Conservation (phyloP, 305 asterid genomes). For the Fraxinus dipetala region DNA sequence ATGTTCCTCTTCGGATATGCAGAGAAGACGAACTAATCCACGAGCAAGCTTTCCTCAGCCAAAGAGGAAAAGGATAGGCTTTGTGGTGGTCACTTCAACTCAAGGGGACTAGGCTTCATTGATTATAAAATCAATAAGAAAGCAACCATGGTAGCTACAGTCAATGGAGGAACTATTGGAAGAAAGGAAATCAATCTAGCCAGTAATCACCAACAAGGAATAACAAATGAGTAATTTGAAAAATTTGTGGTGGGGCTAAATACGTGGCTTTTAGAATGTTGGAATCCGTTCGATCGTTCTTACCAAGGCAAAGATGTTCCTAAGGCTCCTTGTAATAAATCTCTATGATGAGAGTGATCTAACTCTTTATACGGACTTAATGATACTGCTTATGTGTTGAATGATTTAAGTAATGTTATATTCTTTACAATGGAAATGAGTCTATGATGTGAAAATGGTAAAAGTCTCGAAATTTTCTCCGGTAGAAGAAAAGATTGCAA, state of each 20-base stretch:
- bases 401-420: background rate
- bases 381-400: background rate
- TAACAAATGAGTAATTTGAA: background rate
- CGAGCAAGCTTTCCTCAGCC: background rate
- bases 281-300: background rate
- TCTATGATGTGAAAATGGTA: background rate
- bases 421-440: background rate
- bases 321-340: background rate
- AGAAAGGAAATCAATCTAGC: background rate
- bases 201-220: background rate
- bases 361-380: background rate
- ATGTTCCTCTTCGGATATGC: background rate
- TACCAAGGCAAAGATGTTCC: background rate
- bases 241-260: background rate
- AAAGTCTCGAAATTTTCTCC: background rate
- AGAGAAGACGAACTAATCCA: background rate
- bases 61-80: background rate
- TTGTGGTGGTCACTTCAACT: background rate
- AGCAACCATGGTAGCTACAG: background rate
- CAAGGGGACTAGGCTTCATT: background rate
- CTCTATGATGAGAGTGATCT: background rate
- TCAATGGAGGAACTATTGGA: background rate
- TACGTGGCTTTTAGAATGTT: background rate
- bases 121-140: background rate
- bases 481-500: background rate